A percentile compares a stretch with the other conserved stretches of the same genome.
Evolutionary conservation across 306 rosid genomes (phyloP).

Genomic region (Cicer yamashitae): DNA sequence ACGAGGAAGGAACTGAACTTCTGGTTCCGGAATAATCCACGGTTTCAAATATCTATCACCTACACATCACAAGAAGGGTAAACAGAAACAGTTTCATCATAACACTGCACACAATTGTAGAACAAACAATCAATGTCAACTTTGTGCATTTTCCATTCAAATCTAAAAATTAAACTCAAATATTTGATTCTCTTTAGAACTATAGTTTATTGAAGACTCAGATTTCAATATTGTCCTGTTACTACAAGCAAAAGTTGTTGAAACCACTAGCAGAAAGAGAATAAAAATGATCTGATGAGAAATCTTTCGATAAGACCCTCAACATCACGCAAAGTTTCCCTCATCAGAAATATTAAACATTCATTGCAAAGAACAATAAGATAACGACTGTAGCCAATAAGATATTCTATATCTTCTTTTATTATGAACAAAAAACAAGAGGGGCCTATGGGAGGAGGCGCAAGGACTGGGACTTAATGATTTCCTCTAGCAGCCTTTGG

Average conservation of each 20-base stretch:
- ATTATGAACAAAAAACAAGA: background rate
- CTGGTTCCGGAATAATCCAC: constrained; percentile 94
- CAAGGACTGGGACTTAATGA: constrained; percentile 11
- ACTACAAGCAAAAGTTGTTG: constrained; percentile 13
- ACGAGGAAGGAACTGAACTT: constrained; percentile 80
- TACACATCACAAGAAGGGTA: constrained; percentile 49
- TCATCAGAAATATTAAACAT: constrained; percentile 13
- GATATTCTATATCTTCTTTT: background rate
- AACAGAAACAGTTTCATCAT: constrained; percentile 21
- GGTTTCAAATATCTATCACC: constrained; percentile 62
- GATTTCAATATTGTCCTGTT: constrained; percentile 13
- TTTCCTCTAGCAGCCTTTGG: constrained; percentile 26
- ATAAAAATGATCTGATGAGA: background rate
- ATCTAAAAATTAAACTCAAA: constrained; percentile 5
- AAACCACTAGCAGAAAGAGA: constrained; percentile 28
- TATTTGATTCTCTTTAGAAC: background rate
- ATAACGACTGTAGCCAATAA: constrained; percentile 5
- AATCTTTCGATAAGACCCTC: constrained; percentile 5
- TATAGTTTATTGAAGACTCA: background rate
- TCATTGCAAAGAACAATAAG: background rate
- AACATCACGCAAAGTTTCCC: background rate
- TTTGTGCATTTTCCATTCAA: constrained; percentile 24
- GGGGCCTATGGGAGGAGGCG: background rate
- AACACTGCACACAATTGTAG: background rate
- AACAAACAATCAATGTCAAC: background rate